A percentile compares a stretch with the other conserved stretches of the same genome.
phyloP scores from a whole-genome alignment of 495 filamentous ascomycete genomes.

The Schizothecium vesticola region DNA sequence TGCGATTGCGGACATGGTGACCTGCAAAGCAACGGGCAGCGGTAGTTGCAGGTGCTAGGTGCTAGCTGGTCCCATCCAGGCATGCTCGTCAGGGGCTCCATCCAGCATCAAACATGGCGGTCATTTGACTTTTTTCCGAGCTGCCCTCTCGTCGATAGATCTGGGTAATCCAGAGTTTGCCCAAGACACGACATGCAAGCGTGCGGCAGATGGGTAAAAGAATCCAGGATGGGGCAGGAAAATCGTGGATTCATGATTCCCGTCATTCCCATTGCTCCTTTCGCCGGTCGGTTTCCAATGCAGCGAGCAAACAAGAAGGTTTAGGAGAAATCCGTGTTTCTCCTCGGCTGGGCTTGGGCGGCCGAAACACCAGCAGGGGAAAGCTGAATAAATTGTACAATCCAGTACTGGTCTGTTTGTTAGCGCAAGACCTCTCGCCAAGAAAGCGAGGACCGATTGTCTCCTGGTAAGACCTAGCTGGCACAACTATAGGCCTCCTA shows the following conservation, averaged over 20 bases:
- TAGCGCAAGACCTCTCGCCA: too few relatives aligned
- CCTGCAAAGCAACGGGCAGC: background rate
- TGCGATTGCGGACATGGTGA: background rate
- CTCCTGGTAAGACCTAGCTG: too few relatives aligned
- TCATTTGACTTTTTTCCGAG: background rate
- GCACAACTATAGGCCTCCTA: too few relatives aligned
- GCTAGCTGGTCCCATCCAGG: background rate
- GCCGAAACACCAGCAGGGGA: background rate
- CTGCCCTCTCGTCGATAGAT: background rate
- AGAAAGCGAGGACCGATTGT: too few relatives aligned
- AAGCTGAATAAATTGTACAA: too few relatives aligned
- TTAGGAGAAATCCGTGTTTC: background rate
- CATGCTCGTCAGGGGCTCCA: background rate
- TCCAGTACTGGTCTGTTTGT: too few relatives aligned
- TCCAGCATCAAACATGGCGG: background rate
- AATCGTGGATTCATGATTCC: background rate
- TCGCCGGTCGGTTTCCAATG: background rate
- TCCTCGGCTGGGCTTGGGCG: background rate
- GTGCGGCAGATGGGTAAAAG: background rate
- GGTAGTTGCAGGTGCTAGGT: background rate
- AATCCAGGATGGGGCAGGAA: background rate
- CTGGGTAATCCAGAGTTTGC: too few relatives aligned
- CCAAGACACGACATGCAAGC: too few relatives aligned
- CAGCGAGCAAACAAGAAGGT: background rate
- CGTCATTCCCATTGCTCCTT: background rate